Percentiles rank a stretch among this genome's conserved stretches.
These are phyloP conservation scores for Anisodus tanguticus DNA, from an alignment of 257 asterid genomes.

Conservation along the genomic window DNA sequence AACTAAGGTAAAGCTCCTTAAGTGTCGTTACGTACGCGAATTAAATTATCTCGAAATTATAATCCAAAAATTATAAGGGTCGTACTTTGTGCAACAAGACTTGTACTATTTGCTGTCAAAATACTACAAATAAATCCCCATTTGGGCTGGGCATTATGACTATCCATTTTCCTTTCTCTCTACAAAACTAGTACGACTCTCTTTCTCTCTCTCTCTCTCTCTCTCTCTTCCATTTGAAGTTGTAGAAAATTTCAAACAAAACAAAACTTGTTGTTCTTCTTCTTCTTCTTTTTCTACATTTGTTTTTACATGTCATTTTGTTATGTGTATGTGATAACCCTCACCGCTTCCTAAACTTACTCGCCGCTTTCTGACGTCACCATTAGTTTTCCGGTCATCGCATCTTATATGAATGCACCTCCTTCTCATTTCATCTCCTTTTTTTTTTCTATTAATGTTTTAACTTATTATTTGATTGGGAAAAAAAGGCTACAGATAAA, in stretches of 20 bases:
- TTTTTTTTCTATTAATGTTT: neutral
- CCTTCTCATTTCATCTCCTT: constrained; percentile 17
- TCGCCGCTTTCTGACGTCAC: constrained; percentile 28
- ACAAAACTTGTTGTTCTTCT: neutral
- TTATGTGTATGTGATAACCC: neutral
- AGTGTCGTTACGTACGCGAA: too few relatives aligned
- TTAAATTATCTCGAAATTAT: too few relatives aligned
- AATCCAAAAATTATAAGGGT: neutral
- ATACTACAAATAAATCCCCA: neutral
- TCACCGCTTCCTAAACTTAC: neutral
- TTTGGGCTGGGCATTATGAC: constrained; percentile 25
- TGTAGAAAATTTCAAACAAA: neutral
- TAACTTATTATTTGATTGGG: neutral
- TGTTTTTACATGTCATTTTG: neutral
- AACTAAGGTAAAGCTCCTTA: constrained; percentile 34
- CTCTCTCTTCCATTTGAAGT: constrained; percentile 27
- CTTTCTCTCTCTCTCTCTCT: constrained; percentile 31
- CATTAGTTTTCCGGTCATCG: neutral
- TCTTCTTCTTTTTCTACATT: constrained; percentile 39
- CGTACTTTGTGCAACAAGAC: constrained; percentile 36
- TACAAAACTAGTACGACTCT: constrained; percentile 19
- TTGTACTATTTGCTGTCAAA: constrained; percentile 39
- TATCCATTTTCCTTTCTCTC: constrained; percentile 42
- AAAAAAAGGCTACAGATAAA: neutral
- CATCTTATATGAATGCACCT: neutral